A percentile compares a stretch with the other conserved stretches of the same genome.
Evolutionary conservation across 2,329 filamentous ascomycete genomes (phyloP).

Genomic region (Fusarium floridanum): DNA sequence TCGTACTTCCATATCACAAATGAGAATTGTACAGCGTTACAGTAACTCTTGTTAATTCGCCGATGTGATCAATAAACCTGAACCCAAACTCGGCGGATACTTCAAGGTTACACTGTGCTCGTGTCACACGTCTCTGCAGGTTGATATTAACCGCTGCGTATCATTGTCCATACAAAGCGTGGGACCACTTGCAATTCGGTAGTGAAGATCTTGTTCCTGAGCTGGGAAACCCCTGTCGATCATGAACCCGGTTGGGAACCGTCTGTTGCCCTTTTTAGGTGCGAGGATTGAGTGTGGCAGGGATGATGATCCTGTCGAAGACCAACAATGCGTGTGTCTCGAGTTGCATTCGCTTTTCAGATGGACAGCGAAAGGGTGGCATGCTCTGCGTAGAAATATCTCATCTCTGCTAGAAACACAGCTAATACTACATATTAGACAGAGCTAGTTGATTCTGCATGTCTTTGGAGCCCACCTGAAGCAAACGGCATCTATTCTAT

Average conservation of each 20-base stretch:
- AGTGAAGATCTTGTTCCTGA: not conserved
- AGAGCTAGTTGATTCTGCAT: not conserved
- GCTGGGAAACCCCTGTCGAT: slow-evolving; percentile 35
- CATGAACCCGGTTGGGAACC: slow-evolving; percentile 17
- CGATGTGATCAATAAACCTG: not conserved
- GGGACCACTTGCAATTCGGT: too few relatives aligned
- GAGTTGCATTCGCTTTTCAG: slow-evolving; percentile 16
- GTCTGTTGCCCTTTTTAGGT: not conserved
- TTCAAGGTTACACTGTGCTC: not conserved
- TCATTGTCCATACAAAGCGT: not conserved
- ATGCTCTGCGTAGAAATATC: not conserved
- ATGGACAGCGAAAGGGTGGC: not conserved
- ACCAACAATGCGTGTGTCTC: not conserved
- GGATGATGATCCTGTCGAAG: slow-evolving; percentile 12
- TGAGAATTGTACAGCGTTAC: not conserved
- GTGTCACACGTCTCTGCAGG: slow-evolving; percentile 1
- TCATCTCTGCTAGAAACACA: not conserved
- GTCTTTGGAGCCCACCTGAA: not conserved
- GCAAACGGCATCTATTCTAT: not conserved
- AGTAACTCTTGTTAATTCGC: not conserved
- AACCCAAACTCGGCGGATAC: not conserved
- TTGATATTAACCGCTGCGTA: not conserved
- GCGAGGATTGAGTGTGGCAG: not conserved
- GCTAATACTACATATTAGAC: not conserved
- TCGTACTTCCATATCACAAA: not conserved